Conservation (phyloP, 495 filamentous ascomycete species). For the Penicillium cosmopolitanum region DNA sequence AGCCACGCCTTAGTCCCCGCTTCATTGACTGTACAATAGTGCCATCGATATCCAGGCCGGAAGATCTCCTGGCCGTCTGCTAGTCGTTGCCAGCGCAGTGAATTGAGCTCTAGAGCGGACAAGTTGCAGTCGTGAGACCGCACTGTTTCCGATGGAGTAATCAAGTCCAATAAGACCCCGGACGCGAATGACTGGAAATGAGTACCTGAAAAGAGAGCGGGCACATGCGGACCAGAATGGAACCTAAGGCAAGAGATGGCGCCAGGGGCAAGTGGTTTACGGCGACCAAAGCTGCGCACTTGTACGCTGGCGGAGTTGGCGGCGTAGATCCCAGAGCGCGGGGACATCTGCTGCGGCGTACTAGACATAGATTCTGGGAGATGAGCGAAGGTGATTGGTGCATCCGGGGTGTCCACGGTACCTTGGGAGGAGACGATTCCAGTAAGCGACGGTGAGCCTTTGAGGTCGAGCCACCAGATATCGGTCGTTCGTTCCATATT, state of each 20-base stretch:
- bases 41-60: slow-evolving; percentile 85
- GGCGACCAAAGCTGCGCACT: slow-evolving; percentile 70
- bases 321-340: slow-evolving; percentile 74
- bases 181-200: slow-evolving; percentile 97
- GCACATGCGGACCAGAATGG: slow-evolving; percentile 83
- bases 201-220: slow-evolving; percentile 82
- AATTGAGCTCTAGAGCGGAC: slow-evolving; percentile 81
- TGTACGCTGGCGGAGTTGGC: slow-evolving; percentile 90
- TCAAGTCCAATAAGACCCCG: slow-evolving; percentile 87
- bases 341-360: slow-evolving; percentile 43
- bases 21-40: slow-evolving; percentile 93
- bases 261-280: slow-evolving; percentile 78
- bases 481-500: slow-evolving; percentile 96
- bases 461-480: slow-evolving; percentile 95
- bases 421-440: slow-evolving; percentile 73
- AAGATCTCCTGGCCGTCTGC: slow-evolving; percentile 94
- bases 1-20: slow-evolving; percentile 95
- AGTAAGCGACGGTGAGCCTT: slow-evolving; percentile 77
- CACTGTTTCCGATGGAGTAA: slow-evolving; percentile 87
- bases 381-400: slow-evolving; percentile 42
- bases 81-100: slow-evolving; percentile 88
- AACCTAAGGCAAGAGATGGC: slow-evolving; percentile 90
- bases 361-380: slow-evolving; percentile 47
- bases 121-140: slow-evolving; percentile 83
- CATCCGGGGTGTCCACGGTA: slow-evolving; percentile 50